phyloP scores from a whole-genome alignment of 768 basidiomycete species.

The Boletellus ananas region DNA sequence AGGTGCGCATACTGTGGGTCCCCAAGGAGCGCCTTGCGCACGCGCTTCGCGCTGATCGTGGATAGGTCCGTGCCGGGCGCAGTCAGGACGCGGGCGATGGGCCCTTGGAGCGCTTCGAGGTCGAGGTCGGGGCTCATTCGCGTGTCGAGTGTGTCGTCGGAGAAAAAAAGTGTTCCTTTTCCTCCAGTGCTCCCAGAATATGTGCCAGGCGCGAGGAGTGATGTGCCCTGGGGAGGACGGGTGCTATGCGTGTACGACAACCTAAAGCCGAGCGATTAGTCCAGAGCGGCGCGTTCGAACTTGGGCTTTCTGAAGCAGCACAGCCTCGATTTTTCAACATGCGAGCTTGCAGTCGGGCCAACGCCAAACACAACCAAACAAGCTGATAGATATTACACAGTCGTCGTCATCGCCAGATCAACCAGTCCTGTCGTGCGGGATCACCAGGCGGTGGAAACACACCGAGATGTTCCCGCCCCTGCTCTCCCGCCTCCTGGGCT shows the following conservation, averaged over 20 bases:
- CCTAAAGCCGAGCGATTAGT: too few species aligned
- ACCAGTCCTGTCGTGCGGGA: slow-evolving; percentile 64
- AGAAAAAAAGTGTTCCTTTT: neutral
- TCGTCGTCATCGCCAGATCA: slow-evolving; percentile 40
- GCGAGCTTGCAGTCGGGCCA: too few species aligned
- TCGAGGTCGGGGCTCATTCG: slow-evolving; percentile 57
- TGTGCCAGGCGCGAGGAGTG: too few species aligned
- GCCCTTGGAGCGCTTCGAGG: slow-evolving; percentile 51
- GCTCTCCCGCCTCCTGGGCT: slow-evolving; percentile 16
- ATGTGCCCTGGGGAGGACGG: neutral
- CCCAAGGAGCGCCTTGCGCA: slow-evolving; percentile 69
- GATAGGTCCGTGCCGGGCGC: slow-evolving; percentile 74
- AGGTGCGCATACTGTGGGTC: slow-evolving; percentile 32
- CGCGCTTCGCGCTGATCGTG: slow-evolving; percentile 85
- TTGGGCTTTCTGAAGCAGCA: too few species aligned
- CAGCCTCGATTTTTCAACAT: too few species aligned
- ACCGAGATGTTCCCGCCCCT: slow-evolving; percentile 37
- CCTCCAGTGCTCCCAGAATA: too few species aligned
- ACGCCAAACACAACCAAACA: slow-evolving; percentile 28
- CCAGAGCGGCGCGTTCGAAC: too few species aligned
- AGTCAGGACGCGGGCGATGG: slow-evolving; percentile 65
- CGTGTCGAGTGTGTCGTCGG: slow-evolving; percentile 1
- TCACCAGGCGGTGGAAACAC: slow-evolving; percentile 62
- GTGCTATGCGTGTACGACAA: neutral
- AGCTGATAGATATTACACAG: neutral